Conservation (phyloP, 495 filamentous ascomycete genomes). For the Xylaria bambusicola region DNA sequence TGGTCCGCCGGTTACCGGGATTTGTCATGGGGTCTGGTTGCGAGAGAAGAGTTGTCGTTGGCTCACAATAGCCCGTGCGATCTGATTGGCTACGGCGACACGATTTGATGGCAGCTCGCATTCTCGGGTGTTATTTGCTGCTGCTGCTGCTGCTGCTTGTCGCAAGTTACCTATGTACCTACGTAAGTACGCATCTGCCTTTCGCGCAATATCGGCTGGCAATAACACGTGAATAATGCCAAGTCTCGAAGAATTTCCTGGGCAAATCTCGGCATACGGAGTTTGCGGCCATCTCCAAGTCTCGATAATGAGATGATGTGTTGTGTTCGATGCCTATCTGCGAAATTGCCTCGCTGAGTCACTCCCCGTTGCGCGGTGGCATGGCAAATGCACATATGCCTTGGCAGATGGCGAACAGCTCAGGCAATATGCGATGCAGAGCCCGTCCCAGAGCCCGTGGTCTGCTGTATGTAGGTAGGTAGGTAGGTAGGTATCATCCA, state of each 20-base stretch:
- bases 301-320: conserved; percentile 10
- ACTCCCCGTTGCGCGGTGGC: conserved; percentile 13
- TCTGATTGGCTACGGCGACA: no score
- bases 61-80: no score
- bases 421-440: conserved; percentile 1
- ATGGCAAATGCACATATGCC: conserved; percentile 1
- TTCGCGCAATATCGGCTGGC: neutral
- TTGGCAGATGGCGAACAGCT: conserved; percentile 1
- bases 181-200: no score
- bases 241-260: neutral
- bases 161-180: no score
- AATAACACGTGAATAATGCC: conserved; percentile 19
- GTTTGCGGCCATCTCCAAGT: conserved; percentile 9
- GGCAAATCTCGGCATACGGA: conserved; percentile 17
- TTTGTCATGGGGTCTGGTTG: conserved; percentile 11
- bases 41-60: no score
- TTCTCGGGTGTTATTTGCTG: neutral
- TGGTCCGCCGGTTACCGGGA: conserved; percentile 11
- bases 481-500: no score
- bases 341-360: conserved; percentile 8
- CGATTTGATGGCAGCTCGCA: neutral
- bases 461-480: no score
- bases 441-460: conserved; percentile 3
- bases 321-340: conserved; percentile 2
- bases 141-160: no score